A percentile compares a stretch with the other conserved stretches of the same genome.
Evolutionary conservation across 352 stramenopile species (phyloP).

Genomic region (Globisporangium iwayamae): DNA sequence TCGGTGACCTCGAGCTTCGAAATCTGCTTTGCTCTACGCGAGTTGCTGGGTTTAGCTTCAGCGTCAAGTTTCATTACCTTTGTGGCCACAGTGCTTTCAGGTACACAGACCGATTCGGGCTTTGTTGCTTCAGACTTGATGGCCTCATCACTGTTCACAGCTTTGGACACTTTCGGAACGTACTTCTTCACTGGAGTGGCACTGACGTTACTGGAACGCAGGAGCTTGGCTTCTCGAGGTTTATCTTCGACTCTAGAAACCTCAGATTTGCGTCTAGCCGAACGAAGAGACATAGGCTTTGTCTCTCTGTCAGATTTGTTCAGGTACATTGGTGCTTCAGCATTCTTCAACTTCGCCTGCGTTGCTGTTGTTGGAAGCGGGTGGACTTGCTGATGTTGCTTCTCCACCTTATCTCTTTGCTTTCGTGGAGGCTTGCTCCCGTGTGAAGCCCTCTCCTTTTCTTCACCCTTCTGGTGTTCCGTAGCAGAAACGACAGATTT

Average conservation of each 20-base stretch:
- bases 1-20: not conserved
- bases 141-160: not conserved
- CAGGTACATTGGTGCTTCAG: not conserved
- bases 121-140: not conserved
- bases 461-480: not conserved
- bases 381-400: not conserved
- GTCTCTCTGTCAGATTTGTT: not conserved
- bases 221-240: not conserved
- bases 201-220: not conserved
- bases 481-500: not conserved
- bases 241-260: not conserved
- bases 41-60: not conserved
- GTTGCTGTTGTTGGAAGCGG: not conserved
- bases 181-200: slow-evolving; percentile 5
- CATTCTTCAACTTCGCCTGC: not conserved
- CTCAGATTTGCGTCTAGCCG: not conserved
- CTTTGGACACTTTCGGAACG: not conserved
- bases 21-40: not conserved
- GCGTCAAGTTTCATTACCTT: not conserved
- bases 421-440: not conserved
- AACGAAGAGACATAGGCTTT: not conserved
- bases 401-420: not conserved
- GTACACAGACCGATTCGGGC: not conserved
- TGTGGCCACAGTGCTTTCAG: not conserved
- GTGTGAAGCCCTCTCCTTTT: not conserved